phyloP scores from a whole-genome alignment of 306 rosid genomes.

The Dryas octopetala region DNA sequence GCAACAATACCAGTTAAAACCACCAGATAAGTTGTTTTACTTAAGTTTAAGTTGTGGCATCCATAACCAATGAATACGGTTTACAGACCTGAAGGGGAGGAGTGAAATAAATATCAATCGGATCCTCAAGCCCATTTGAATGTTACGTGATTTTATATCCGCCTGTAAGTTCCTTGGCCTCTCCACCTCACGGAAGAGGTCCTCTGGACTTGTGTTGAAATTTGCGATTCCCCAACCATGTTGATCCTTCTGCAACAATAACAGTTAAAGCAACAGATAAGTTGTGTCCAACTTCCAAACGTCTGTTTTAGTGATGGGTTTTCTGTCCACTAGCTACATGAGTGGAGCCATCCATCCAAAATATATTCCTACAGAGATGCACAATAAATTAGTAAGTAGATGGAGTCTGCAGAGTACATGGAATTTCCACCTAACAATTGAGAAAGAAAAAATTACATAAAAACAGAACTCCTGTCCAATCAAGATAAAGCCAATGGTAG shows the following conservation, averaged over 20 bases:
- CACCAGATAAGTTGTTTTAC: conserved; percentile 15
- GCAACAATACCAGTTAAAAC: conserved; percentile 32
- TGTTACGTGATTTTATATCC: conserved; percentile 73
- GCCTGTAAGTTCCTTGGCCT: conserved; percentile 78
- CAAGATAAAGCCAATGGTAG: background rate
- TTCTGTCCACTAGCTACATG: conserved; percentile 66
- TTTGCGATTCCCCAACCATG: too few relatives aligned
- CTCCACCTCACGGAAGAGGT: too few relatives aligned
- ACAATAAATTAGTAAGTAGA: conserved; percentile 22
- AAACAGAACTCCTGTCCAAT: background rate
- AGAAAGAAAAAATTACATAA: background rate
- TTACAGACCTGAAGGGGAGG: conserved; percentile 52
- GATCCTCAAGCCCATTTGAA: conserved; percentile 48
- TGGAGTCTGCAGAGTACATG: background rate
- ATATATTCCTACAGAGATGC: conserved; percentile 51
- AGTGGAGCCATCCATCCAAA: conserved; percentile 91
- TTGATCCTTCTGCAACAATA: too few relatives aligned
- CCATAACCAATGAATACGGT: background rate
- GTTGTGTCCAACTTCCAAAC: conserved; percentile 79
- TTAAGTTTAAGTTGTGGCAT: background rate
- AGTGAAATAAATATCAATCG: conserved; percentile 35
- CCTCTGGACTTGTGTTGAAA: too few relatives aligned
- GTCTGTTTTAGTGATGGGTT: conserved; percentile 70
- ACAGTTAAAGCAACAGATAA: too few relatives aligned
- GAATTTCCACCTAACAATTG: background rate